phyloP scores from a whole-genome alignment of 2,329 filamentous ascomycete species.

The Chaetomium olivaceum region DNA sequence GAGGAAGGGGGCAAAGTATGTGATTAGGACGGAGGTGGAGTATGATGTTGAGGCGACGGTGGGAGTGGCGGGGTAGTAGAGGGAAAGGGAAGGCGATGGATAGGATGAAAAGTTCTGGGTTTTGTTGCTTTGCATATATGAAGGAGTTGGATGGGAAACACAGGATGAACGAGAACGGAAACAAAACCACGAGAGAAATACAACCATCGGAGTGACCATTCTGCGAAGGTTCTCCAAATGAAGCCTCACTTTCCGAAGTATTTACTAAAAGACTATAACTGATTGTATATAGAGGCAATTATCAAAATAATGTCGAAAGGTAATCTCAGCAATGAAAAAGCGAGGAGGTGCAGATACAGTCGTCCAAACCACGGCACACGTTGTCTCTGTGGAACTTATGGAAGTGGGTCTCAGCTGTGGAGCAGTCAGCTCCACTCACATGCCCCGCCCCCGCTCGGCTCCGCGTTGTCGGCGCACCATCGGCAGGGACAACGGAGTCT shows the following conservation, averaged over 20 bases:
- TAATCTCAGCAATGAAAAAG: too few relatives aligned
- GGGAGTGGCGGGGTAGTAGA: conserved; percentile 2
- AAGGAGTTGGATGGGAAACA: background rate
- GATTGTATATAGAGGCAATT: too few relatives aligned
- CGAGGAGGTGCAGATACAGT: too few relatives aligned
- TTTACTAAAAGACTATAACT: too few relatives aligned
- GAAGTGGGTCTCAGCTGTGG: background rate
- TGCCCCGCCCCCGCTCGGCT: conserved; percentile 22
- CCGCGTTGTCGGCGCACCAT: background rate
- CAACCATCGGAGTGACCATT: background rate
- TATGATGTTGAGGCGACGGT: conserved; percentile 1
- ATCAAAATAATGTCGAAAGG: too few relatives aligned
- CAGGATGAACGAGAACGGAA: background rate
- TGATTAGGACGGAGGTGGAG: conserved; percentile 4
- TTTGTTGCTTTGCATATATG: conserved; percentile 4
- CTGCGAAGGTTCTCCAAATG: conserved; percentile 3
- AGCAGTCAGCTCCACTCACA: background rate
- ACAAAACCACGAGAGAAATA: conserved; percentile 2
- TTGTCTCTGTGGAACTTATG: too few relatives aligned
- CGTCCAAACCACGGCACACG: too few relatives aligned
- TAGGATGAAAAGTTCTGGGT: background rate
- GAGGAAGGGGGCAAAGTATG: conserved; percentile 2
- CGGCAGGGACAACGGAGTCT: background rate
- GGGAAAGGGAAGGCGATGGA: conserved; percentile 1
- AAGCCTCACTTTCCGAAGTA: background rate